Base-by-base conservation (phyloP, 768 basidiomycete genomes). In the Auriscalpium vulgare region DNA sequence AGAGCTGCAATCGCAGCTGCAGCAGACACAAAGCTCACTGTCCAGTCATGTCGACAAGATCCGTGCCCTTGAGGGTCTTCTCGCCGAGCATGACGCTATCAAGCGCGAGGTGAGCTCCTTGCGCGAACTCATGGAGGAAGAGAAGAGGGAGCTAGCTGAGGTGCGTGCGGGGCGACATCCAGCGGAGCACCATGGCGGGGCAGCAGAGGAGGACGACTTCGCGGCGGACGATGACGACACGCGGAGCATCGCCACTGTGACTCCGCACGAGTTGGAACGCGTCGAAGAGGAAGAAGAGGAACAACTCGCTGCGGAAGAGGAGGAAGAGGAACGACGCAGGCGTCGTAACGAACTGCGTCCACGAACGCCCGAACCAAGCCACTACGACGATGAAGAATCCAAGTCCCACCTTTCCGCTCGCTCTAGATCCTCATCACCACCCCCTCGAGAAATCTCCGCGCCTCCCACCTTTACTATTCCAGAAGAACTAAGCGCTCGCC, bases 61-160 rank as follows among this genome's bases (percentile, higher is more conserved):
- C 51, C 82, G 85, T 43, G 83, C 85, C 23, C 74, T 99, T 40
- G 95, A 97, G 65, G 80, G 77, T 35, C 80, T 90, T 59, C 75
- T 95, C 40, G 77, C 78, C 1, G 93, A 97, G 71, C 92, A 97
- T 62, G 93, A 97, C 56, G 74, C 72, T 8, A 81, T 97, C 65
- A 87, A 87, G 68, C 74, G 76, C 34, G 94, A 98, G 63, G 83
- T 98, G 3, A 73, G 79, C 38, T 73, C 76, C 2, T 74, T 98
- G 51, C 76, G 88, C 13, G 85, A 88, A 49, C 70, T 87, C 63
- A 80, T 92, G 72, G 86, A 89, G 59, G 77, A 79, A 55, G 79
- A 80, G 47, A 77, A 82, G 63, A 74, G 76, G 16, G 83, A 85
- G 51, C 66, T 70, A 65, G 79, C 69, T 48, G 65, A 62, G 4